phyloP scores from a whole-genome alignment of 805 yeast species.

The Clavispora santaluciae region DNA sequence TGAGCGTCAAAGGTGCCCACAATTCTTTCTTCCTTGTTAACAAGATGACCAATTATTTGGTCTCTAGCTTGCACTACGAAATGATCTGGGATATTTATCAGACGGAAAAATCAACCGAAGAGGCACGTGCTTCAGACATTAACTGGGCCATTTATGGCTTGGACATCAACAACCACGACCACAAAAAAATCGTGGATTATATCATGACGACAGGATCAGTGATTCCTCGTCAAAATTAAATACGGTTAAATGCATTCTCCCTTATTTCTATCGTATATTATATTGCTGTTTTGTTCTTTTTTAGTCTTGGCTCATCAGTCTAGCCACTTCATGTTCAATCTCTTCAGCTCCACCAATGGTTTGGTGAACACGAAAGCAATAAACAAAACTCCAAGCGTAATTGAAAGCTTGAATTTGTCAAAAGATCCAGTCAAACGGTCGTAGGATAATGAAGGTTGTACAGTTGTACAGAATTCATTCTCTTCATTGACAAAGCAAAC shows the following conservation, averaged over 20 bases:
- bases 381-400: conserved; percentile 53
- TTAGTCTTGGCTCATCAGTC: conserved; percentile 12
- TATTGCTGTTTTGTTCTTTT: too few relatives aligned
- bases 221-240: not conserved
- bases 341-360: conserved; percentile 54
- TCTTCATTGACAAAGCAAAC: conserved; percentile 55
- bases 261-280: not conserved
- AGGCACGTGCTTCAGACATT: conserved; percentile 3
- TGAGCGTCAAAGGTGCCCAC: conserved; percentile 3
- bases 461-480: conserved; percentile 71
- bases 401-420: conserved; percentile 56
- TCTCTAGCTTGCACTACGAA: conserved; percentile 34
- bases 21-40: conserved; percentile 27
- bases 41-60: conserved; percentile 31
- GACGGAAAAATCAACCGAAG: conserved; percentile 12
- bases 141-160: conserved; percentile 31
- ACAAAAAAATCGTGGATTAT: conserved; percentile 9
- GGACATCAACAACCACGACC: conserved; percentile 12
- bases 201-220: conserved; percentile 6
- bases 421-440: conserved; percentile 69
- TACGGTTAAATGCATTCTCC: conserved; percentile 4
- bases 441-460: conserved; percentile 79
- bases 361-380: conserved; percentile 43
- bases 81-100: conserved; percentile 36
- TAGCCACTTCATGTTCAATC: conserved; percentile 52